phyloP scores from a whole-genome alignment of 805 yeast species.

The Candida succiphila region DNA sequence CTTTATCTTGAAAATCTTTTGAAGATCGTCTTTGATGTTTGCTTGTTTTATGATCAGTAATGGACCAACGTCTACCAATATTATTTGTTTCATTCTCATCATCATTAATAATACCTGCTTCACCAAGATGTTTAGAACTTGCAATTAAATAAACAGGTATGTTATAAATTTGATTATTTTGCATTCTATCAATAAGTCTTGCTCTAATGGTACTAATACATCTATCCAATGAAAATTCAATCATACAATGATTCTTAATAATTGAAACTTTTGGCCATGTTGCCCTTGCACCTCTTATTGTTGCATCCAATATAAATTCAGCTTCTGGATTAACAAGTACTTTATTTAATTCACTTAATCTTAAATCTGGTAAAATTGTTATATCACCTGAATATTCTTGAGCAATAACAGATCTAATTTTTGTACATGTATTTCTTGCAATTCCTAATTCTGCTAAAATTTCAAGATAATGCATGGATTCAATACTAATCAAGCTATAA shows the following conservation, averaged over 20 bases:
- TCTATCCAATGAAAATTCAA: slow-evolving; percentile 78
- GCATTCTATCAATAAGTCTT: slow-evolving; percentile 45
- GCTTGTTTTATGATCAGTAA: too few relatives aligned
- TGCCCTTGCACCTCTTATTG: slow-evolving; percentile 78
- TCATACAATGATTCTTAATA: slow-evolving; percentile 80
- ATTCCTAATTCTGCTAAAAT: slow-evolving; percentile 70
- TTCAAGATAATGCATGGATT: slow-evolving; percentile 69
- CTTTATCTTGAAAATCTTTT: too few relatives aligned
- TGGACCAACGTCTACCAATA: too few relatives aligned
- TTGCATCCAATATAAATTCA: slow-evolving; percentile 58
- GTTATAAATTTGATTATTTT: too few relatives aligned
- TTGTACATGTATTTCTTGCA: slow-evolving; percentile 61
- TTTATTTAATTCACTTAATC: slow-evolving; percentile 45
- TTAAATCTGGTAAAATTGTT: slow-evolving; percentile 77
- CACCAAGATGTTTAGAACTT: too few relatives aligned
- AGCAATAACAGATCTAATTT: slow-evolving; percentile 62
- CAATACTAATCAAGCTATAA: slow-evolving; percentile 55
- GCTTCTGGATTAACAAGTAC: slow-evolving; percentile 76
- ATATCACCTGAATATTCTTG: slow-evolving; percentile 92
- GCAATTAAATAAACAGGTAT: too few relatives aligned
- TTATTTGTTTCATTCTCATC: not conserved
- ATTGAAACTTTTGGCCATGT: slow-evolving; percentile 90
- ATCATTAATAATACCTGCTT: not conserved
- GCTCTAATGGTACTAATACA: slow-evolving; percentile 65
- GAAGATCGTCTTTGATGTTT: too few relatives aligned